Evolutionary conservation across 2,329 filamentous ascomycete species (phyloP).

Genomic region (Talaromyces sp.): DNA sequence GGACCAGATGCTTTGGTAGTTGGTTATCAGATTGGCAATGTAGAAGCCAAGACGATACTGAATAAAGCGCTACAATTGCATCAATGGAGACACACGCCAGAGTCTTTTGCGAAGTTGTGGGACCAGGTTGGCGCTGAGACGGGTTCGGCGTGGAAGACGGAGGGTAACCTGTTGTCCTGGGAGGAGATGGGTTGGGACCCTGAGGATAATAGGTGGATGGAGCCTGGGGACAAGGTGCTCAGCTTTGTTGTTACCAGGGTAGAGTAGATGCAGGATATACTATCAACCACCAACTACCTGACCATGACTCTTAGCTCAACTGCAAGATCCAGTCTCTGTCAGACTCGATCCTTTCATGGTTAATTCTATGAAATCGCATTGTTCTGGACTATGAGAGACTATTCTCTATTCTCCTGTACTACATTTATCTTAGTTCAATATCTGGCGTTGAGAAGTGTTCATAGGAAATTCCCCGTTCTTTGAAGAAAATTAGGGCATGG

Average conservation of each 20-base stretch:
- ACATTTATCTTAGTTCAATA: no score
- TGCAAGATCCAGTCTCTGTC: no score
- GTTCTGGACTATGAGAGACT: no score
- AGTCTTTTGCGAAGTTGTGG: slow-evolving; percentile 52
- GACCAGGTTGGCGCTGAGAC: slow-evolving; percentile 49
- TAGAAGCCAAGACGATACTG: slow-evolving; percentile 13
- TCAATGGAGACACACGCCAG: slow-evolving; percentile 46
- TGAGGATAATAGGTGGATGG: slow-evolving; percentile 3
- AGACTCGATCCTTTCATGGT: no score
- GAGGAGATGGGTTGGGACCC: slow-evolving; percentile 11
- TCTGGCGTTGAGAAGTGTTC: no score
- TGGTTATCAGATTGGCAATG: slow-evolving; percentile 21
- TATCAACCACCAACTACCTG: no score
- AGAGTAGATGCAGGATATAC: neutral
- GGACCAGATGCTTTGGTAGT: slow-evolving; percentile 21
- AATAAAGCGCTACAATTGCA: neutral
- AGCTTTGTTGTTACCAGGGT: slow-evolving; percentile 5
- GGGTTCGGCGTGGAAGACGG: slow-evolving; percentile 47
- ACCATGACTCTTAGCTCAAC: no score
- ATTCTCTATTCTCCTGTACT: no score
- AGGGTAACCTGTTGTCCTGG: neutral
- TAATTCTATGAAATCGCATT: no score
- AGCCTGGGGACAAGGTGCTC: neutral
- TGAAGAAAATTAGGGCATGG: no score
- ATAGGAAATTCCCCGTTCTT: no score